phyloP scores from a whole-genome alignment of 2,329 filamentous ascomycete genomes.

The Fusarium sp. region DNA sequence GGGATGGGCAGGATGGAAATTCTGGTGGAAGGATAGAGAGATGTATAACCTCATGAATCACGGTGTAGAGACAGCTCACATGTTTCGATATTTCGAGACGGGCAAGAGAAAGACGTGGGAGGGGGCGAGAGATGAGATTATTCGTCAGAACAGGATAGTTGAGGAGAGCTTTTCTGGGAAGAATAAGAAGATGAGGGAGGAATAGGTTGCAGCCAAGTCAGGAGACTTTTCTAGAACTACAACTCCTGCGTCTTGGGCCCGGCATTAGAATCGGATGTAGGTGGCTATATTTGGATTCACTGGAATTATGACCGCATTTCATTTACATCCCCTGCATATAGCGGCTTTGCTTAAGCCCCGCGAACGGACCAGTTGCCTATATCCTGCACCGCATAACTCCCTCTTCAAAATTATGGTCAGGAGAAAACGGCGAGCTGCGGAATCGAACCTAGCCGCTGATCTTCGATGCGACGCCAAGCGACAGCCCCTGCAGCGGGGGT shows the following conservation, averaged over 20 bases:
- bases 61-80: slow-evolving; percentile 53
- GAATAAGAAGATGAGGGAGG: background rate
- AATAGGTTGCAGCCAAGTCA: background rate
- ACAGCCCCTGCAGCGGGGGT: background rate
- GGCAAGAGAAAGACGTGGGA: slow-evolving; percentile 52
- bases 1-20: slow-evolving; percentile 53
- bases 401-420: background rate
- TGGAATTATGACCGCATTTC: background rate
- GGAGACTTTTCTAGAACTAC: background rate
- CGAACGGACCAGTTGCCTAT: background rate
- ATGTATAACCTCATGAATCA: slow-evolving; percentile 52
- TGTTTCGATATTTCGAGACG: slow-evolving; percentile 54
- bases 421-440: background rate
- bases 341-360: background rate
- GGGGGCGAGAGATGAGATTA: slow-evolving; percentile 47
- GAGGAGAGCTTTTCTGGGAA: background rate
- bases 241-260: background rate
- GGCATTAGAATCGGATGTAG: background rate
- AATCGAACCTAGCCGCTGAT: background rate
- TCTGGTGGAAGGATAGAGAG: slow-evolving; percentile 51
- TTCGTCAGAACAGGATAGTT: slow-evolving; percentile 15
- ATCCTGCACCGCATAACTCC: background rate
- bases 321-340: background rate
- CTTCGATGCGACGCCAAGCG: background rate
- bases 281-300: background rate